Conservation (phyloP, 345 rosid species). For the Hibiscus syriacus region DNA sequence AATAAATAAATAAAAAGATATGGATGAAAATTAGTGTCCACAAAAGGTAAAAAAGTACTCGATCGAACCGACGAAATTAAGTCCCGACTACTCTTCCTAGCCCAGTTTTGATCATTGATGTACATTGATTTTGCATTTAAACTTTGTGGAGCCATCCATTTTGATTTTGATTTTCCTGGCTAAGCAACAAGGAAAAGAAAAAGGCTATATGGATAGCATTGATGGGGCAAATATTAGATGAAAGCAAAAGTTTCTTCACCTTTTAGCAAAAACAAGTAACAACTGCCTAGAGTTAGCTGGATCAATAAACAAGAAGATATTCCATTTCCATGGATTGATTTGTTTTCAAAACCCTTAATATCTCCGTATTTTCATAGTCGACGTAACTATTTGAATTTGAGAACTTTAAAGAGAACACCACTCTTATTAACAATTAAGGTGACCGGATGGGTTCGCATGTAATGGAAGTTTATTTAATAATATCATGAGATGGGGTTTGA, state of each 20-base stretch:
- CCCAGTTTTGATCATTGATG: neutral
- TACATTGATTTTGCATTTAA: neutral
- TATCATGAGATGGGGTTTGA: constrained; percentile 4
- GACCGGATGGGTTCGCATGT: no score
- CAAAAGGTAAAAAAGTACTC: neutral
- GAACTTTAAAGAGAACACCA: no score
- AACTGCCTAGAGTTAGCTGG: neutral
- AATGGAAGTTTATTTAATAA: neutral
- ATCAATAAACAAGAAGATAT: neutral
- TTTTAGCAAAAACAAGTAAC: neutral
- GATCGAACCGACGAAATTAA: neutral
- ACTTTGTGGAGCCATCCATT: neutral
- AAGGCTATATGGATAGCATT: neutral
- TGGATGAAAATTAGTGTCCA: no score
- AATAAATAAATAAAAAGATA: no score
- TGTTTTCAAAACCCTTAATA: no score
- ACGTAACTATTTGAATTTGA: no score
- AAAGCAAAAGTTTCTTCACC: neutral
- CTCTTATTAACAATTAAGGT: no score
- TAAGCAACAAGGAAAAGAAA: neutral
- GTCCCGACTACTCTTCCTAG: neutral
- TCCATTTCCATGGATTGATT: no score
- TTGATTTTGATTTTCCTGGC: neutral
- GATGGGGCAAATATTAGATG: neutral
- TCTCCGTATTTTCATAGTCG: no score